These are phyloP conservation scores for Phytopythium chamaehyphon DNA, from an alignment of 352 stramenopile species.

Conservation along the genomic window DNA sequence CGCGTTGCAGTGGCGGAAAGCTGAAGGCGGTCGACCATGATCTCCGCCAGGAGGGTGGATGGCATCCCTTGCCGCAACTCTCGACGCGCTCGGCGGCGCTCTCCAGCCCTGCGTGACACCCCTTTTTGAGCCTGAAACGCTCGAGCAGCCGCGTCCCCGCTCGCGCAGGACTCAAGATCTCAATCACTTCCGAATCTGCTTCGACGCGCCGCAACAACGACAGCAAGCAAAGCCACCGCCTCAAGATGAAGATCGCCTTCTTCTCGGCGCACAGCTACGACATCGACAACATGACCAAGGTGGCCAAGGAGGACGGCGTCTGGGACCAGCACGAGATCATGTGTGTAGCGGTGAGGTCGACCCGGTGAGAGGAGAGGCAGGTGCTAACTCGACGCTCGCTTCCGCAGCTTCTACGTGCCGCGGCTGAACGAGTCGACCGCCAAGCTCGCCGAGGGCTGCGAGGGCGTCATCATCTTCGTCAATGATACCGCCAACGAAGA, in stretches of 20 bases:
- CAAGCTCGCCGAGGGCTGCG: slow-evolving; percentile 46
- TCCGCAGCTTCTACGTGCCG: slow-evolving; percentile 43
- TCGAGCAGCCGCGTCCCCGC: no score
- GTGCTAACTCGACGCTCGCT: neutral
- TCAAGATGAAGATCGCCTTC: slow-evolving; percentile 71
- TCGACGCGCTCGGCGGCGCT: neutral
- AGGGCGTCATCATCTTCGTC: slow-evolving; percentile 80
- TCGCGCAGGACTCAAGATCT: no score
- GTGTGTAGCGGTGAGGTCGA: slow-evolving; percentile 12
- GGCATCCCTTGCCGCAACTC: no score
- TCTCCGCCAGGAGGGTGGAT: no score
- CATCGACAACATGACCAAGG: slow-evolving; percentile 46
- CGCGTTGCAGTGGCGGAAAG: slow-evolving; percentile 1
- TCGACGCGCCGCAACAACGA: neutral
- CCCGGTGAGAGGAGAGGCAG: no score
- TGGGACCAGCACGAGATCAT: slow-evolving; percentile 42
- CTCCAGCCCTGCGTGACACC: no score
- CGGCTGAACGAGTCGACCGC: slow-evolving; percentile 48
- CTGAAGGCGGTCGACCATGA: no score
- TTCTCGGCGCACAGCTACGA: slow-evolving; percentile 78
- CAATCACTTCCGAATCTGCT: slow-evolving; percentile 22
- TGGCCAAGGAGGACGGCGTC: slow-evolving; percentile 37
- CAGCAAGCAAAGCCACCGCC: slow-evolving; percentile 1
- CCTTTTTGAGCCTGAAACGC: no score
- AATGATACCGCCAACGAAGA: slow-evolving; percentile 74